Conservation (phyloP, 225 moss, liverwort and hornwort genomes). For the Polytrichum formosum region DNA sequence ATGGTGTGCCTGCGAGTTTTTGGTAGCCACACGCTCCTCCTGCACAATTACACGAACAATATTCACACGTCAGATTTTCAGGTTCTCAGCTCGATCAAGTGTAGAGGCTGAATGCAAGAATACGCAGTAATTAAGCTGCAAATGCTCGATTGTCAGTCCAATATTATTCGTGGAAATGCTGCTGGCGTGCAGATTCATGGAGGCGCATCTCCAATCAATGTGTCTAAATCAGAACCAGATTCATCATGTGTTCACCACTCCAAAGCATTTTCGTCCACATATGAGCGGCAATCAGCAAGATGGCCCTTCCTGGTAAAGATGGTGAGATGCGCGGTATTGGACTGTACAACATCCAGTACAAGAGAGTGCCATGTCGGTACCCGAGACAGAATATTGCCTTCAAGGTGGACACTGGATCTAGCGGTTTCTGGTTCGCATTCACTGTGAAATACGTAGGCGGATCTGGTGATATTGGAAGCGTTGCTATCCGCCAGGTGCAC, state of each 20-base stretch:
- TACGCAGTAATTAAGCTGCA: too few species aligned
- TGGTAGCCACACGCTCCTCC: conserved; percentile 38
- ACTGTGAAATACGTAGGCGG: conserved; percentile 18
- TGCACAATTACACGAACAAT: background rate
- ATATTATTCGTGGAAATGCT: too few species aligned
- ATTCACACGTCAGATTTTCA: too few species aligned
- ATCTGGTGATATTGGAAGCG: conserved; percentile 20
- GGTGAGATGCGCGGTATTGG: conserved; percentile 24
- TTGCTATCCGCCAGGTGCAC: conserved; percentile 8
- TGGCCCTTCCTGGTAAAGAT: conserved; percentile 24
- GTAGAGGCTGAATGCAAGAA: too few species aligned
- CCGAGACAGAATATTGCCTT: conserved; percentile 35
- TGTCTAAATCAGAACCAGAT: too few species aligned
- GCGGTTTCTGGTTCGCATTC: conserved; percentile 24
- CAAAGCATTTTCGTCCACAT: too few species aligned
- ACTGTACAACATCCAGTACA: conserved; percentile 29
- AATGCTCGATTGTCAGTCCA: too few species aligned
- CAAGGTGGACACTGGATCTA: conserved; percentile 18
- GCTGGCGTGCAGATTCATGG: too few species aligned
- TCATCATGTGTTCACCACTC: too few species aligned
- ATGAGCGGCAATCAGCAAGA: conserved; percentile 24
- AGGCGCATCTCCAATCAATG: too few species aligned
- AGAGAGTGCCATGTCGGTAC: conserved; percentile 32
- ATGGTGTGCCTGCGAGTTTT: conserved; percentile 17
- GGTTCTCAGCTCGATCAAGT: too few species aligned